Evolutionary conservation across 352 stramenopile genomes (phyloP), one percentile per base, ranked within the genome.

Genomic region (Globisporangium iwayamae): DNA sequence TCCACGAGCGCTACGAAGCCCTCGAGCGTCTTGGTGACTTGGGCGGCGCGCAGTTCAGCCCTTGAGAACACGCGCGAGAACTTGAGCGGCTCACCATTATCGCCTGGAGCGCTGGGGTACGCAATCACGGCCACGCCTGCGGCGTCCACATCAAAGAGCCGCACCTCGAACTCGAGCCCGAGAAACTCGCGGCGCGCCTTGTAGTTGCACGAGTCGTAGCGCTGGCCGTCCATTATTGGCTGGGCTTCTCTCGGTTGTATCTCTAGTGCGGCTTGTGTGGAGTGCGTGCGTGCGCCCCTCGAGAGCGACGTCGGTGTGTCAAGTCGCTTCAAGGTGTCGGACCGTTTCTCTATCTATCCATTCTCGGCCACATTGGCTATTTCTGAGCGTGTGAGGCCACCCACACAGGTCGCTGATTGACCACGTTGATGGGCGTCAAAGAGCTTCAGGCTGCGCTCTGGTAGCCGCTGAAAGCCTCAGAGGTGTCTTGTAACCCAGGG

Each of bases 91-190:
- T 73, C 65, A 2, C 62, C 63, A 4, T 70, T 56, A 30, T 78
- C 66, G 32, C 67, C 56, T 5, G 28, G 34, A 4, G 62, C 46
- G 13, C 72, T 68, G 52, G 80, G 76, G 47, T 84, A 74, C 28
- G 81, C 72, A 16, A 95, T 67, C 11, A 84, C 82, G 9, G 75
- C 74, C 34, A 93, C 69, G 34, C 80, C 85, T 25, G 78, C 78
- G 41, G 83, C 83, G 57, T 91, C 80, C 28, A 95, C 74, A 36
- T 92, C 78, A 34, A 94, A 85, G 28, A 92, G 65, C 57, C 78
- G 75, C 54, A 93, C 78, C 34, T 94, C 83, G 59, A 85, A 87
- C 58, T 85, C 74, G 38, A 71, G 70, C n/a, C 78, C 76, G 14
- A 89, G 71, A 34, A 89, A 89, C 39, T 79, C 77, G 62, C 79